Base-by-base conservation (phyloP, 164 flowering plant genomes). In the Sextonia rubra region DNA sequence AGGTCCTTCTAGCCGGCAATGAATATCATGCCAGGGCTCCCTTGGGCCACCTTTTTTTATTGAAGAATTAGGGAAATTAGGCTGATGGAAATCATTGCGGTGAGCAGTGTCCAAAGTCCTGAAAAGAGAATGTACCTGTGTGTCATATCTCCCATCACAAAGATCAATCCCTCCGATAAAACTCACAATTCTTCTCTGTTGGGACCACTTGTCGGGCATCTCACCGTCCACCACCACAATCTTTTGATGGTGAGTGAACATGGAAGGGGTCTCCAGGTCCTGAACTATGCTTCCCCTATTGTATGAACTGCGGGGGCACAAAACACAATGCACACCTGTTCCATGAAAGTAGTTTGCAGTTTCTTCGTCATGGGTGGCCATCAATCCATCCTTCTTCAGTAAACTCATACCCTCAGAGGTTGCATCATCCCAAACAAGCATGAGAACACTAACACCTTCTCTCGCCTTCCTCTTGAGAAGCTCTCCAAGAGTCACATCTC, bases 191-290 rank as follows among this genome's bases (percentile, higher is more conserved):
- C 88, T 83, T 74, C 93, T 79, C 66, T 73, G 75, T 3, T 80
- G 64, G 1, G 74, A 60, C 2, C 69, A 80, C 47, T 78, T 70
- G 56, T 60, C 62, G 1, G 85, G 86, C 82, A 83, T 63, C 60
- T 73, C 86, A 71, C 77, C 52, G 63, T 91, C 97, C 47, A 87
- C 93, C 26, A 86, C 84, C 62, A 91, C 79, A 63, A 77, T 80
- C 84, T 91, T 91, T 75, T 91, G 96, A 71, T 91, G 96, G 69
- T 91, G 96, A 66, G 96, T 87, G 72, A 91, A 91, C 93, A 91
- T 89, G 20, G 89, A 83, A 1, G 88, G 71, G 47, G 86, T 81
- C 63, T 83, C 80, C 22, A 89, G 64, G 58, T 83, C 84, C 69
- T 88, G 97, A 29, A 89, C 73, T 32, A 87, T 74, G 77, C 85